Percentiles rank a stretch among this genome's conserved stretches.
These are phyloP conservation scores for Dioszegia hungarica DNA, from an alignment of 768 basidiomycete genomes.

Conservation along the genomic window DNA sequence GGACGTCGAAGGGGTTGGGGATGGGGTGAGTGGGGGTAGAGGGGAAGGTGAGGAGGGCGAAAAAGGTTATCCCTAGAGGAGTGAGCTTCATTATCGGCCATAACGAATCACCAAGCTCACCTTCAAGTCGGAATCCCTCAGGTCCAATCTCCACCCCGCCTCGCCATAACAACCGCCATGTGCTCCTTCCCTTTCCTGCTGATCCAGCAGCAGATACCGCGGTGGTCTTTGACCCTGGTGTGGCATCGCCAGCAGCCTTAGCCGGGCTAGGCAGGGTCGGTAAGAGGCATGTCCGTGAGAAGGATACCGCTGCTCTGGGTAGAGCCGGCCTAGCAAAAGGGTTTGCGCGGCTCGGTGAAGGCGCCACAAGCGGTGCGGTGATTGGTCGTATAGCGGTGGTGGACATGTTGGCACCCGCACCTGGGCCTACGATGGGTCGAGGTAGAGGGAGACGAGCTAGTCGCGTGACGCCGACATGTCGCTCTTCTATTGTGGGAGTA, in stretches of 20 bases:
- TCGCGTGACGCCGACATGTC: too few relatives aligned
- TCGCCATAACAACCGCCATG: slow-evolving; percentile 45
- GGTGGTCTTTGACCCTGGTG: slow-evolving; percentile 11
- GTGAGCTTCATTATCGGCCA: too few relatives aligned
- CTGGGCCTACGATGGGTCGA: not conserved
- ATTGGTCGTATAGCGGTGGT: not conserved
- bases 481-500: too few relatives aligned
- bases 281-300: slow-evolving; percentile 29
- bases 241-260: not conserved
- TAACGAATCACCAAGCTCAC: slow-evolving; percentile 19
- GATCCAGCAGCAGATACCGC: not conserved
- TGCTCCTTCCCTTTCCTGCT: slow-evolving; percentile 11
- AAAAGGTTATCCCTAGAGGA: slow-evolving; percentile 41
- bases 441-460: not conserved
- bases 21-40: slow-evolving; percentile 21
- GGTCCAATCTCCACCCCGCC: slow-evolving; percentile 44
- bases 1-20: slow-evolving; percentile 36
- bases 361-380: not conserved
- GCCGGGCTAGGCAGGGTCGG: slow-evolving; percentile 15
- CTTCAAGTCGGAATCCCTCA: slow-evolving; percentile 42
- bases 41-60: slow-evolving; percentile 30
- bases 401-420: not conserved
- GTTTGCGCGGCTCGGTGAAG: slow-evolving; percentile 19
- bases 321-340: slow-evolving; percentile 34
- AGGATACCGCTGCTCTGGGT: slow-evolving; percentile 12